Evolutionary conservation across 305 asterid genomes (phyloP), one percentile per base, ranked within the genome.

Genomic region (Rubia tinctorum): DNA sequence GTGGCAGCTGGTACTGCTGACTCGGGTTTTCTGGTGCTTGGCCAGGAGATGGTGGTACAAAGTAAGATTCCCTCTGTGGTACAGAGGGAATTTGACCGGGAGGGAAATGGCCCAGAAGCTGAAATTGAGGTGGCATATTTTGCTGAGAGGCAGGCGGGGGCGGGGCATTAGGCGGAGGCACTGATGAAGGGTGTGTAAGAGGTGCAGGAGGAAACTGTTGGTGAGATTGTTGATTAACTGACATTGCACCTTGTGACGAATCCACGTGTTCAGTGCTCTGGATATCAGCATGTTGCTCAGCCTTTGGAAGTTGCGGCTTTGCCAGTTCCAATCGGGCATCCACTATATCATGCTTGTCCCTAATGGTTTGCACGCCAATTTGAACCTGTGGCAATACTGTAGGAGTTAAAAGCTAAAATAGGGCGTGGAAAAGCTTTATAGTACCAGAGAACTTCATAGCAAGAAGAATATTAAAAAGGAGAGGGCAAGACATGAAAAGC

Each of bases 261-360:
- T 83, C 91, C 25, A 71, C 77, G 71, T 74, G 86, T 45, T 81
- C 73, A 40, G 77, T 51, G 68, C 73, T 78, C 74, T 83, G 89
- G 83, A 74, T 81, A 69, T 84, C 91, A 39, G 82, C 79, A 69
- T 66, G 80, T 65, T 83, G 87, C 78, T 90, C 96, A 47, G 64
- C 76, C 77, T 86, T 86, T 2, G 90, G 80, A 63, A 79, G 71
- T 77, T 86, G 92, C 75, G 87, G 84, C 81, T 90, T 90, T 67
- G 91, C 79, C 55, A 87, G 84, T 81, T 88, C 85, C 76, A 89
- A 76, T 71, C 89, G 87, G 77, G 91, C 95, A 66, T 88, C 96
- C 62, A 90, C 72, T 61, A 86, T 87, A 39, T 94, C 97, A 83
- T 89, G 98, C 76, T 95, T 89, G 74, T 95, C 98, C 83, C 69